phyloP scores from a whole-genome alignment of 2,329 filamentous ascomycete species.

The Fusarium devonianum region DNA sequence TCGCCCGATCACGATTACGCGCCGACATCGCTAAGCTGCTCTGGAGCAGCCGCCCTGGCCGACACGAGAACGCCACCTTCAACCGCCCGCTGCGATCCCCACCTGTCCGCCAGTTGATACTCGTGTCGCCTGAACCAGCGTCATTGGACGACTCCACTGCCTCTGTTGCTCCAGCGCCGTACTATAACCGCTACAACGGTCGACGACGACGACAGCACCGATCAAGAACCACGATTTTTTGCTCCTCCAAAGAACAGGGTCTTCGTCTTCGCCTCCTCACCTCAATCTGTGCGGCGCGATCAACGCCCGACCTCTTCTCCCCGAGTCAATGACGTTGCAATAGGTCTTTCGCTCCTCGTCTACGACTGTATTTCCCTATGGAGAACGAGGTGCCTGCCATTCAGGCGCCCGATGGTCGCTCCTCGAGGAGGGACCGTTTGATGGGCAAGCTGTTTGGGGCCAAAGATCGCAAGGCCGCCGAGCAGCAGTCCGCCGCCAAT shows the following conservation, averaged over 20 bases:
- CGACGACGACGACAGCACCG: slow-evolving; percentile 23
- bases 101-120: slow-evolving; percentile 41
- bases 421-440: slow-evolving; percentile 60
- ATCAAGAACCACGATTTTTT: slow-evolving; percentile 18
- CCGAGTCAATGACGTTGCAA: slow-evolving; percentile 44
- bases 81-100: slow-evolving; percentile 39
- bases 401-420: slow-evolving; percentile 49
- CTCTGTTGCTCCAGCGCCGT: slow-evolving; percentile 32
- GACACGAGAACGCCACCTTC: slow-evolving; percentile 36
- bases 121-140: slow-evolving; percentile 41
- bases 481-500: slow-evolving; percentile 51
- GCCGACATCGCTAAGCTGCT: slow-evolving; percentile 17
- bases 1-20: slow-evolving; percentile 11
- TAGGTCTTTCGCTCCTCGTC: slow-evolving; percentile 26
- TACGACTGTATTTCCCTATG: slow-evolving; percentile 45
- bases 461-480: slow-evolving; percentile 51
- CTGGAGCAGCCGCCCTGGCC: slow-evolving; percentile 24
- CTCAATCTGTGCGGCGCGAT: slow-evolving; percentile 26
- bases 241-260: slow-evolving; percentile 20
- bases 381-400: slow-evolving; percentile 54
- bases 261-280: slow-evolving; percentile 11
- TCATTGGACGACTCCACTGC: slow-evolving; percentile 43
- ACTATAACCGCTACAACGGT: slow-evolving; percentile 33
- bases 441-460: slow-evolving; percentile 69
- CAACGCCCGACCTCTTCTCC: slow-evolving; percentile 23